These are phyloP conservation scores for Amanita thiersii DNA, from an alignment of 768 basidiomycete genomes.

Conservation along the genomic window DNA sequence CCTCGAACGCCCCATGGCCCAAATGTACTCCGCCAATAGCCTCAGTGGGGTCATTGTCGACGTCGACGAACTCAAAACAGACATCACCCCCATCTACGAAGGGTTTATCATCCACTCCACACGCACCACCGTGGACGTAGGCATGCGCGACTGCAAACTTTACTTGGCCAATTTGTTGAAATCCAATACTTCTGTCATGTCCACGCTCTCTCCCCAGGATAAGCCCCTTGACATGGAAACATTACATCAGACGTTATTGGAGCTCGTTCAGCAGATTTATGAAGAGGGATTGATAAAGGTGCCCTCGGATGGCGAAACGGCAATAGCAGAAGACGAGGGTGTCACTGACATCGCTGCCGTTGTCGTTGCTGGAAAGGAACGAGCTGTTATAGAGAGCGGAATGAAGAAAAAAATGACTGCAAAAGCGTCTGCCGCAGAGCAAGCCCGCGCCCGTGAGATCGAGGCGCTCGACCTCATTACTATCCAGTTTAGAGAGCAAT, in stretches of 20 bases:
- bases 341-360: conserved; percentile 87
- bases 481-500: conserved; percentile 61
- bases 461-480: conserved; percentile 79
- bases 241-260: conserved; percentile 44
- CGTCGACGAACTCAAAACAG: conserved; percentile 68
- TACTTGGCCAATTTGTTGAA: conserved; percentile 71
- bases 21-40: conserved; percentile 70
- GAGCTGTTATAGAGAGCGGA: conserved; percentile 78
- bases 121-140: conserved; percentile 51
- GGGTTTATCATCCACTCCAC: conserved; percentile 52
- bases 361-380: conserved; percentile 85
- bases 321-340: conserved; percentile 68
- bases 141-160: conserved; percentile 62
- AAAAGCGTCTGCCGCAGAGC: conserved; percentile 71
- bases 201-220: conserved; percentile 47
- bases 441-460: conserved; percentile 74
- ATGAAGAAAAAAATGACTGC: conserved; percentile 71
- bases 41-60: conserved; percentile 76
- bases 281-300: conserved; percentile 61
- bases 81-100: conserved; percentile 73
- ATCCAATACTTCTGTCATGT: conserved; percentile 57
- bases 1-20: conserved; percentile 77
- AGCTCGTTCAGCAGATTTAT: conserved; percentile 60
- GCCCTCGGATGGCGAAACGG: conserved; percentile 67
- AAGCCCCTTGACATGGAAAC: conserved; percentile 36